A percentile compares a stretch with the other conserved stretches of the same genome.
Evolutionary conservation across 2,329 filamentous ascomycete genomes (phyloP).

Genomic region (Trichocomaceae sp.): DNA sequence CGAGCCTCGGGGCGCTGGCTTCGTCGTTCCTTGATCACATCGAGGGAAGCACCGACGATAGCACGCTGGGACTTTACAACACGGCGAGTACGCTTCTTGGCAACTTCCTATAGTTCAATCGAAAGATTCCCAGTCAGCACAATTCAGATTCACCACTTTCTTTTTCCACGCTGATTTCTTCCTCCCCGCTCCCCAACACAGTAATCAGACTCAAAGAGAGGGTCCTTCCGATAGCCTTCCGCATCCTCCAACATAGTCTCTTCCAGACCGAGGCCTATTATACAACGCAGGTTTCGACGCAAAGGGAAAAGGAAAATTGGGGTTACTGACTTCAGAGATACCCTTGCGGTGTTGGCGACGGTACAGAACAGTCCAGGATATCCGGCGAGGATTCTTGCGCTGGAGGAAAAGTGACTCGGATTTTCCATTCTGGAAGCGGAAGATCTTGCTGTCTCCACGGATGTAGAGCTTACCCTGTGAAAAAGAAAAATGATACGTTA

Average conservation of each 20-base stretch:
- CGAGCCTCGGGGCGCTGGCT: slow-evolving; percentile 91
- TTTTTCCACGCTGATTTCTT: slow-evolving; percentile 7
- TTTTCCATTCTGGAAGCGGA: slow-evolving; percentile 99
- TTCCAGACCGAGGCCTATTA: not conserved
- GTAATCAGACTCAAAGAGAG: slow-evolving; percentile 11
- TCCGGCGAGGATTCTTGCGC: slow-evolving; percentile 99
- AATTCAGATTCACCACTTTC: not conserved
- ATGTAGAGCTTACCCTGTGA: slow-evolving; percentile 96
- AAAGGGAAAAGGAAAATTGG: slow-evolving; percentile 14
- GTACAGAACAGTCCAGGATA: slow-evolving; percentile 97
- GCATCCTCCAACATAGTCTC: not conserved
- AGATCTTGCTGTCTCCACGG: slow-evolving; percentile 99
- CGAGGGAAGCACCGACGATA: slow-evolving; percentile 97
- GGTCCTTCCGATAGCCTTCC: slow-evolving; percentile 16
- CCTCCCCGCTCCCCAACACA: slow-evolving; percentile 7
- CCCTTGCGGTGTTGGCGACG: slow-evolving; percentile 99
- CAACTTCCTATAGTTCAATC: slow-evolving; percentile 72
- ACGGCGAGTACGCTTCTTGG: slow-evolving; percentile 98
- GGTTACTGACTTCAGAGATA: slow-evolving; percentile 90
- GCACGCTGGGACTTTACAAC: slow-evolving; percentile 98
- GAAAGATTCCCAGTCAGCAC: slow-evolving; percentile 14
- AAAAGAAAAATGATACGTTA: slow-evolving; percentile 22
- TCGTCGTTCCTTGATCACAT: slow-evolving; percentile 99
- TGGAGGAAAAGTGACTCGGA: slow-evolving; percentile 99
- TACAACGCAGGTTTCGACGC: not conserved